A percentile compares a stretch with the other conserved stretches of the same genome.
These are phyloP conservation scores for Hippophae tibetana DNA, from an alignment of 306 rosid genomes.

Conservation along the genomic window DNA sequence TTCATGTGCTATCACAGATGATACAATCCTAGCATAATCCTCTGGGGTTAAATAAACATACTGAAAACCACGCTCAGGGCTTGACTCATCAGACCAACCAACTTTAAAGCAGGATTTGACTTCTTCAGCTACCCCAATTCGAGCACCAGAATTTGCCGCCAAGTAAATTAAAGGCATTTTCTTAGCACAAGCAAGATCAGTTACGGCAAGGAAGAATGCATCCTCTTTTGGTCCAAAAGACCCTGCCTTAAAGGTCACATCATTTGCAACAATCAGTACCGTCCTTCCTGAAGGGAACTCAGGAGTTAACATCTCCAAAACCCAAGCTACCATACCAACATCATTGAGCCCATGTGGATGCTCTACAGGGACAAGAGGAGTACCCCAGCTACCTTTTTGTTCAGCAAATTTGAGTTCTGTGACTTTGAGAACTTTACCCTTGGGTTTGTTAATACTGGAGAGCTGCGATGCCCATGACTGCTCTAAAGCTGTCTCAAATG, in stretches of 20 bases:
- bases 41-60: conserved; percentile 76
- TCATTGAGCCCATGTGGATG: conserved; percentile 68
- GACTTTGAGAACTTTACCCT: conserved; percentile 55
- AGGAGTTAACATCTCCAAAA: conserved; percentile 82
- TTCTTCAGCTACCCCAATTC: conserved; percentile 94
- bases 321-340: conserved; percentile 97
- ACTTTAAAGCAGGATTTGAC: conserved; percentile 85
- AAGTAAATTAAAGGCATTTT: conserved; percentile 82
- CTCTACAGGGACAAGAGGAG: conserved; percentile 65
- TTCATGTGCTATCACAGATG: conserved; percentile 80
- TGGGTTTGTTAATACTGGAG: conserved; percentile 33
- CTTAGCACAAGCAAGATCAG: conserved; percentile 79
- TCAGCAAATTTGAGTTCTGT: conserved; percentile 74
- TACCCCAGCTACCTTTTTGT: conserved; percentile 71
- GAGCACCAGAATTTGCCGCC: conserved; percentile 99
- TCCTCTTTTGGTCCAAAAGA: conserved; percentile 97
- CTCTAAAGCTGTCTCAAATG: conserved; percentile 80
- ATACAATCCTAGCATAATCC: conserved; percentile 73
- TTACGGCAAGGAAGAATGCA: conserved; percentile 83
- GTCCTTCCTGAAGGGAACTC: conserved; percentile 92
- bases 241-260: conserved; percentile 93
- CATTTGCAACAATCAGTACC: conserved; percentile 75
- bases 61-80: conserved; percentile 87
- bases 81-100: conserved; percentile 96
- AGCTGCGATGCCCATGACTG: conserved; percentile 61